Evolutionary conservation across 176 grass and related monocot genomes (phyloP), one percentile per base, ranked within the genome.

Genomic region (Metroxylon sagu): DNA sequence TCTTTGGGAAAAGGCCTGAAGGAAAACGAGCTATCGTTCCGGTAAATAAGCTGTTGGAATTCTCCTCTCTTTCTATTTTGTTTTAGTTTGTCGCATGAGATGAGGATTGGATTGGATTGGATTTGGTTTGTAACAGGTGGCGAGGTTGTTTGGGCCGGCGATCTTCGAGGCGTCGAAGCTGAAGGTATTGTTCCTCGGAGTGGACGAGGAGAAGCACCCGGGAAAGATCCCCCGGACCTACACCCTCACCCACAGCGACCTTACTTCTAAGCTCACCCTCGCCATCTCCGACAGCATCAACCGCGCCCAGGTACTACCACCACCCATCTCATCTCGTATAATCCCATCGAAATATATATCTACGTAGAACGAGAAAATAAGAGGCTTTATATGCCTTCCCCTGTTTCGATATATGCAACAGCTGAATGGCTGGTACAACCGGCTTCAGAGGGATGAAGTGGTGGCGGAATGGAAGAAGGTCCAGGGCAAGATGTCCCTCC

Each of bases 91-190:
- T 23, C 21, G 21, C 53, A 66, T 23, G 1, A 23, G 1, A 23
- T 23, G 67, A 53, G 28, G 21, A 49, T 21, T n/a, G 53, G 71
- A 25, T 2, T 48, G 6, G 62, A 51, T 57, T 23, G 28, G 17
- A 43, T 48, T 18, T 71, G 66, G 18, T 28, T 56, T 23, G 62
- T 39, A 65, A 65, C 50, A 98, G 93, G 73, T 64, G 60, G 87
- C 93, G 31, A 85, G 93, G 73, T 71, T 98, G 62, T 98, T 98
- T 54, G 93, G 93, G 0, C 93, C 84, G 16, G 81, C 88, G 14
- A 89, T 85, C 65, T 98, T 98, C 72, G 93, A 98, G 79, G 76
- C 84, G 61, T 98, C 93, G 18, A 98, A 98, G 88, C 79, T 92
- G 71, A 98, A 92, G 77, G 93, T 98, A 64, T 66, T 85, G 51